phyloP scores from a whole-genome alignment of 768 basidiomycete species.

The Tremella fuciformis region DNA sequence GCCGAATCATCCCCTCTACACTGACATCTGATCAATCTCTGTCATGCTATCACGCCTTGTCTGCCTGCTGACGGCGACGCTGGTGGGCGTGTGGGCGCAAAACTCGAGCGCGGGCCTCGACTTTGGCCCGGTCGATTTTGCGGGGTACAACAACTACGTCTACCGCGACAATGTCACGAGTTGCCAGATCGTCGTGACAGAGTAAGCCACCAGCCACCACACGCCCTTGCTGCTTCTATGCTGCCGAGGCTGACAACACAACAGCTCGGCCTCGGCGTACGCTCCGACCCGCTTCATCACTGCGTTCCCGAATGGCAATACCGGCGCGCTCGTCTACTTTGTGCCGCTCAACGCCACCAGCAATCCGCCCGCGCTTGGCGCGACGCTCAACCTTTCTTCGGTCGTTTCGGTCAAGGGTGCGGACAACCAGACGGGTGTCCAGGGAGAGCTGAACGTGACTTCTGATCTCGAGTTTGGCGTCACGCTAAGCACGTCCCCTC shows the following conservation, averaged over 20 bases:
- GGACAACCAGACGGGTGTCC: constrained; percentile 53
- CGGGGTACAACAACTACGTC: constrained; percentile 56
- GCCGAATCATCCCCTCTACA: too few species aligned
- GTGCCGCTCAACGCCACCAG: constrained; percentile 43
- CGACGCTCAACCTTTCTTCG: constrained; percentile 41
- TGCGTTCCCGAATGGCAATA: constrained; percentile 56
- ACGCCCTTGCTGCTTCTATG: neutral
- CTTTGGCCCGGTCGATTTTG: constrained; percentile 42
- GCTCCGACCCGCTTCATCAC: constrained; percentile 53
- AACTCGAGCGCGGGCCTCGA: constrained; percentile 11
- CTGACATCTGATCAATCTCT: too few species aligned
- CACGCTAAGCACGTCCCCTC: constrained; percentile 45
- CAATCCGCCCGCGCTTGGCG: constrained; percentile 21
- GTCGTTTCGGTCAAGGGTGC: constrained; percentile 29
- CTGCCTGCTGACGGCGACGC: too few species aligned
- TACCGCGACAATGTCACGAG: constrained; percentile 54
- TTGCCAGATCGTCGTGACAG: constrained; percentile 54
- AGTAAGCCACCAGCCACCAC: too few species aligned
- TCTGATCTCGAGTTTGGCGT: constrained; percentile 54
- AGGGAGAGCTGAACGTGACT: constrained; percentile 52
- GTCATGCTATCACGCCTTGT: too few species aligned
- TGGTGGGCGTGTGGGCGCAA: neutral
- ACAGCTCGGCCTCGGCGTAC: constrained; percentile 24
- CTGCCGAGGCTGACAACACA: neutral
- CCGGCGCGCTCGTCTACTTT: constrained; percentile 55